Conservation (phyloP, 1,284 basidiomycete species). For the Porogramme epimiltina region DNA sequence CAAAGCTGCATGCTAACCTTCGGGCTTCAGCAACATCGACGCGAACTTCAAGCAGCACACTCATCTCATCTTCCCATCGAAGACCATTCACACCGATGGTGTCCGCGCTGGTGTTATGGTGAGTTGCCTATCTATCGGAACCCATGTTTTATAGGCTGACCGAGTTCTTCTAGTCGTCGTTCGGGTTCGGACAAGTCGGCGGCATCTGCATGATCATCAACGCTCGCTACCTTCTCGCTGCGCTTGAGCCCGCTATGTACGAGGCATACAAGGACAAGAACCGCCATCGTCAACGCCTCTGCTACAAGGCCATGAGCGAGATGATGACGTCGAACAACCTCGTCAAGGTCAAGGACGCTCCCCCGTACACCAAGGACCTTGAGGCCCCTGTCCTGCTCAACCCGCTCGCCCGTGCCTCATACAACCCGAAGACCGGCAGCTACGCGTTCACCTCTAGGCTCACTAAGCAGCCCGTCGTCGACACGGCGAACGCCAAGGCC, state of each 20-base stretch:
- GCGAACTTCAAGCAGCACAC: conserved; percentile 89
- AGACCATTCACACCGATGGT: conserved; percentile 91
- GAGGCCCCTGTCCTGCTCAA: conserved; percentile 91
- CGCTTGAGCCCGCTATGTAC: conserved; percentile 76
- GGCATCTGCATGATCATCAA: conserved; percentile 89
- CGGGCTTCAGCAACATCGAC: conserved; percentile 80
- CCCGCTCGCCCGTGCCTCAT: conserved; percentile 86
- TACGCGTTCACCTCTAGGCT: conserved; percentile 79
- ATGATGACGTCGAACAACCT: conserved; percentile 93
- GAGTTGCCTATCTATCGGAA: conserved; percentile 18
- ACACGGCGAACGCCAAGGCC: conserved; percentile 70
- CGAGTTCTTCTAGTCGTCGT: conserved; percentile 69
- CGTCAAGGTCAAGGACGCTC: conserved; percentile 94
- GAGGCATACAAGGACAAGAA: conserved; percentile 77
- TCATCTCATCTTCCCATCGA: conserved; percentile 96
- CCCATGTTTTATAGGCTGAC: conserved; percentile 10
- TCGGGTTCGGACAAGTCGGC: conserved; percentile 99
- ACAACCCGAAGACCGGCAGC: conserved; percentile 82
- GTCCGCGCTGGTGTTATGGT: conserved; percentile 91
- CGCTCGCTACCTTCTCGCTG: conserved; percentile 89
- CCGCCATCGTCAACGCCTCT: conserved; percentile 67
- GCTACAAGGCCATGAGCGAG: conserved; percentile 93
- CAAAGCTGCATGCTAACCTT: conserved; percentile 16
- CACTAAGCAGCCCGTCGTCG: conserved; percentile 51
- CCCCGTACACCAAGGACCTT: conserved; percentile 88